A percentile compares a stretch with the other conserved stretches of the same genome.
phyloP scores from a whole-genome alignment of 352 stramenopile genomes.

The Saprolegnia diclina region DNA sequence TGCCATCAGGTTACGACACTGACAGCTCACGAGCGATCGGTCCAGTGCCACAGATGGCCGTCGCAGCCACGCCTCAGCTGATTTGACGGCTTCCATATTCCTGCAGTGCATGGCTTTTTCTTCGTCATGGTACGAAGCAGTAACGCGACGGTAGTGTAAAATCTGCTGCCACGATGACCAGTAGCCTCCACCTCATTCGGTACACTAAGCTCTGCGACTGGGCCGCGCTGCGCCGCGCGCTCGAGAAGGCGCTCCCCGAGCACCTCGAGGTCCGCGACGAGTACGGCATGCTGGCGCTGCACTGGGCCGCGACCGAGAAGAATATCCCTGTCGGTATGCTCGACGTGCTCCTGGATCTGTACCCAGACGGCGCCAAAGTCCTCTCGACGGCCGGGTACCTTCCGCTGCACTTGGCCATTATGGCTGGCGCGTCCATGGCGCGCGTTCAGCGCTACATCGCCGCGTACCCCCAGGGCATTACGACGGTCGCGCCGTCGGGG shows the following conservation, averaged over 20 bases:
- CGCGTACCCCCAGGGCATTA: conserved; percentile 13
- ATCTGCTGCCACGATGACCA: not conserved
- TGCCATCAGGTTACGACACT: too few relatives aligned
- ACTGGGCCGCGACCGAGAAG: conserved; percentile 33
- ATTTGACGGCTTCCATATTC: too few relatives aligned
- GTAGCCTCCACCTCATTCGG: not conserved
- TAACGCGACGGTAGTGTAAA: too few relatives aligned
- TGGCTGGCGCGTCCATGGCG: conserved; percentile 19
- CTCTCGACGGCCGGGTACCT: conserved; percentile 21
- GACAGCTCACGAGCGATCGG: too few relatives aligned
- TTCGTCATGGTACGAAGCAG: not conserved
- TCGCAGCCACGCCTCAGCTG: too few relatives aligned
- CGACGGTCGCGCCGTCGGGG: not conserved
- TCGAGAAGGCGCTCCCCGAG: conserved; percentile 29
- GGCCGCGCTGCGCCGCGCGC: conserved; percentile 35
- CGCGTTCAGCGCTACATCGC: conserved; percentile 15
- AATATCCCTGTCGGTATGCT: conserved; percentile 25
- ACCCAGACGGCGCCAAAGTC: conserved; percentile 2
- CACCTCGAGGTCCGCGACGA: conserved; percentile 25
- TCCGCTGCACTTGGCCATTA: conserved; percentile 21
- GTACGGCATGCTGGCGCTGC: conserved; percentile 34
- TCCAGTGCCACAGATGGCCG: too few relatives aligned
- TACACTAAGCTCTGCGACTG: conserved; percentile 47
- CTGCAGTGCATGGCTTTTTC: too few relatives aligned
- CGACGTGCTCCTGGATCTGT: conserved; percentile 21